Base-by-base conservation (phyloP, 768 basidiomycete genomes). In the Mycena maculata region DNA sequence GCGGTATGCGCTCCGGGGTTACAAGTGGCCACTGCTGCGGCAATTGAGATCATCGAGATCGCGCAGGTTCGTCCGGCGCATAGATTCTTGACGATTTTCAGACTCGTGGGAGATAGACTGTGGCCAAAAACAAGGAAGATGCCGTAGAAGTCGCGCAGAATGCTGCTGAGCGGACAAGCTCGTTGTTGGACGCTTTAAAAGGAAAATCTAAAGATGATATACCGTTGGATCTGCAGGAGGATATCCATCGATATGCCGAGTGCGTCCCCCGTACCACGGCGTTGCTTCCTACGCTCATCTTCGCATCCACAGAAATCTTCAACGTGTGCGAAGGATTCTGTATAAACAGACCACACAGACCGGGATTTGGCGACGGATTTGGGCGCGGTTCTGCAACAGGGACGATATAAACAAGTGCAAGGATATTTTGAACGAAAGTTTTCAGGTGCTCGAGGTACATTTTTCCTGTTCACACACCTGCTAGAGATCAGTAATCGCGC, bases 31-130 rank as follows among this genome's bases (percentile, higher is more conserved):
- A 42, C 61, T 45, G n/a, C 30, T 2, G 22, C 44, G 18, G 61
- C 53, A 20, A n/a, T 63, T 15, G 52, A 63, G 53, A 47, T 63
- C 53, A 63, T 54, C n/a, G 53, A 63, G 1, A 55, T 63, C 44
- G 53, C 61, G 16, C 61, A 63, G 61, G 61, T 63, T n/a, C 42
- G 61, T 63, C 10, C 5, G 10, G 2, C 2, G 6, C 49, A n/a
- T 11, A 27, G 12, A 13, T 12, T 54, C 23, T 39, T 15, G 12
- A n/a, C 36, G 9, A 33, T 42, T 18, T 38, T 16, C 4, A 11
- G 8, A 15, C 3, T 20, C 12, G 45, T 3, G 1, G 30, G 18
- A 36, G 3, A 18, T 38, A 63, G 61, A 30, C 44, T 5, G 42
- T 63, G 12, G n/a, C 53, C 23, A 54, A 63, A 41, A 63, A 63